Evolutionary conservation across 139 green algal species (phyloP), one percentile per base, ranked within the genome.

Genomic region (Chlamydomonas incerta): DNA sequence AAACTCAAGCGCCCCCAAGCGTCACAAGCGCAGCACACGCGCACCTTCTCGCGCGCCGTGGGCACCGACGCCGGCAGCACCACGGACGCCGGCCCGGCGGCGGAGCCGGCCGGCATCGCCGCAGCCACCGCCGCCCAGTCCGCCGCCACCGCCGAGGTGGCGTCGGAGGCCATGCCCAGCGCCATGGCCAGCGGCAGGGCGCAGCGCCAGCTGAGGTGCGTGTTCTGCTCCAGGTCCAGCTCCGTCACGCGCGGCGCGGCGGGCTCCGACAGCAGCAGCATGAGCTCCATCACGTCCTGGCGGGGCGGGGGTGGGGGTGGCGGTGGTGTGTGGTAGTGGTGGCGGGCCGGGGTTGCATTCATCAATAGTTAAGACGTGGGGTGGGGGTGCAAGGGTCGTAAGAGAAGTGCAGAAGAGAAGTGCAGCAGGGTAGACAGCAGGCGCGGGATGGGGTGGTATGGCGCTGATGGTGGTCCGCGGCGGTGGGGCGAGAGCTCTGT

Each of bases 221-320:
- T 85, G 80, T 85, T 85, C 11, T 69, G 66, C 28, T 76, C 67
- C 9, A 85, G 80, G 67, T 67, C 35, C 20, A 88, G 41, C 10
- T 81, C 62, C 23, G 31, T 73, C 20, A 91, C 79, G 67, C 47
- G 83, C 15, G 88, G 88, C 14, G 83, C 83, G 4, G 79, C 31
- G 26, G 71, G 65, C 14, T 47, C 26, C 1, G 60, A 81, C 37
- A 91, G 79, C 34, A 91, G 71, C 8, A 33, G 29, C 35, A 86
- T 58, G 9, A 91, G 34, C 65, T 91, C 79, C 46, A 11, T 33
- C 2, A 87, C 80, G 72, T 80, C 85, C 65, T 81, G 74, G 2
- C n/a, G 6, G 63, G 4, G 63, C 6, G 24, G 63, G 63, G 26
- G 18, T 11, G 58, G 58, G 58, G 31, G 29, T 3, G 69, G 69